Percentiles rank a stretch among this genome's conserved stretches.
These are phyloP conservation scores for Neurospora sp. DNA, from an alignment of 495 filamentous ascomycete genomes.

Conservation along the genomic window DNA sequence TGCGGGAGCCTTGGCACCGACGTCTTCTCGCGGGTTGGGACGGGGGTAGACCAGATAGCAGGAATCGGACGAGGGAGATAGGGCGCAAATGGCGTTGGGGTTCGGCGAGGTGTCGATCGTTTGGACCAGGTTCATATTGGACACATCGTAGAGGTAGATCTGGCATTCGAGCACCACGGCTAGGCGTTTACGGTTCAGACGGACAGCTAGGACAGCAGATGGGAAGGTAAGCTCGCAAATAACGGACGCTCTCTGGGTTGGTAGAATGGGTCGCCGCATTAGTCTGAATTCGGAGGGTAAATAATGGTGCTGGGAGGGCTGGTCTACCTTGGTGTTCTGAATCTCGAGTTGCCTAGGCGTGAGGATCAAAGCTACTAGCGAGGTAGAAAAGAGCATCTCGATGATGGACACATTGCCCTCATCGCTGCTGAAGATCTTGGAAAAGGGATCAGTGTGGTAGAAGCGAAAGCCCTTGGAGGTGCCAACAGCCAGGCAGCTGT, in stretches of 20 bases:
- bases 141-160: conserved; percentile 96
- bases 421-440: conserved; percentile 83
- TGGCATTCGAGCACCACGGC: conserved; percentile 89
- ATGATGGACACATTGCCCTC: conserved; percentile 89
- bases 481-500: conserved; percentile 88
- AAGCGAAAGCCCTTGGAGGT: conserved; percentile 89
- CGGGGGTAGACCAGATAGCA: conserved; percentile 92
- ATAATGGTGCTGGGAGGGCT: neutral
- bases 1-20: conserved; percentile 53
- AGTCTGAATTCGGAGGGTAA: neutral
- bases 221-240: conserved; percentile 99
- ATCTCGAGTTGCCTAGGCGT: conserved; percentile 87
- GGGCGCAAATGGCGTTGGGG: conserved; percentile 77
- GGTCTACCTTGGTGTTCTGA: conserved; percentile 86
- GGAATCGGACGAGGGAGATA: conserved; percentile 89
- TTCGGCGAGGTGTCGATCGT: conserved; percentile 92
- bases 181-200: conserved; percentile 86
- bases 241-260: conserved; percentile 68
- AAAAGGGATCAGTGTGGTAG: conserved; percentile 92
- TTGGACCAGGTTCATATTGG: conserved; percentile 88
- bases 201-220: conserved; percentile 82
- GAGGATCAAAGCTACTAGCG: conserved; percentile 84
- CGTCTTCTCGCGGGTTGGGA: conserved; percentile 60
- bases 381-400: conserved; percentile 99
- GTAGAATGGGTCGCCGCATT: neutral